Conservation (phyloP, 2,329 filamentous ascomycete species). For the Penicillium occitanis region DNA sequence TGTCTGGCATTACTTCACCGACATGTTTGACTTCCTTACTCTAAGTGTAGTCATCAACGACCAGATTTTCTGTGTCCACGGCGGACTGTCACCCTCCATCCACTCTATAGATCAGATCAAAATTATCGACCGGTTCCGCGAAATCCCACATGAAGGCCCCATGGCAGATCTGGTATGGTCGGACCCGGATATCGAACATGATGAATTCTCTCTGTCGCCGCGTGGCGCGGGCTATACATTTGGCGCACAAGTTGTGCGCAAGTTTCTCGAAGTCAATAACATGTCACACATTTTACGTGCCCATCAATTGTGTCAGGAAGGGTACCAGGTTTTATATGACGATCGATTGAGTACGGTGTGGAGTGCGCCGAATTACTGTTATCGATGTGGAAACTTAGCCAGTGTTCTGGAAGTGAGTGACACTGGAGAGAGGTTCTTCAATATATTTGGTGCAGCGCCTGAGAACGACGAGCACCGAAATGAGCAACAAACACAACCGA, state of each 20-base stretch:
- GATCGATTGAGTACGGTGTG: constrained; percentile 93
- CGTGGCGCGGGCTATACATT: constrained; percentile 96
- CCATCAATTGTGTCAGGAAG: constrained; percentile 98
- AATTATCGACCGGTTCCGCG: constrained; percentile 97
- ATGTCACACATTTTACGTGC: constrained; percentile 97
- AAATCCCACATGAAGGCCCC: constrained; percentile 96
- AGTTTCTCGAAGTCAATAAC: constrained; percentile 93
- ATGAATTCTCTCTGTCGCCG: constrained; percentile 93
- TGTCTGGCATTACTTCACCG: constrained; percentile 99
- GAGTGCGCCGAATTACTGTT: constrained; percentile 96
- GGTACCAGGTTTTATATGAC: constrained; percentile 95
- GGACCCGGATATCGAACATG: constrained; percentile 92
- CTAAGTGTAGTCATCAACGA: constrained; percentile 97
- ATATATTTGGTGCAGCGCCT: constrained; percentile 94
- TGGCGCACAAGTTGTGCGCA: constrained; percentile 95
- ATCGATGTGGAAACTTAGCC: constrained; percentile 94
- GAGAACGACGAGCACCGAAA: constrained; percentile 82
- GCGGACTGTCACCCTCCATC: constrained; percentile 84
- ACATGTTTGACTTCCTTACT: constrained; percentile 99
- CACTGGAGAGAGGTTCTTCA: constrained; percentile 90
- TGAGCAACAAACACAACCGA: constrained; percentile 72
- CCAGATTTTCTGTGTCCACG: constrained; percentile 98
- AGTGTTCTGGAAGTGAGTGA: constrained; percentile 96
- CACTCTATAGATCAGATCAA: constrained; percentile 99
- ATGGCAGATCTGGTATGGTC: constrained; percentile 99